These are phyloP conservation scores for Sporisorium exsertum DNA, from an alignment of 1,284 basidiomycete genomes.

Conservation along the genomic window DNA sequence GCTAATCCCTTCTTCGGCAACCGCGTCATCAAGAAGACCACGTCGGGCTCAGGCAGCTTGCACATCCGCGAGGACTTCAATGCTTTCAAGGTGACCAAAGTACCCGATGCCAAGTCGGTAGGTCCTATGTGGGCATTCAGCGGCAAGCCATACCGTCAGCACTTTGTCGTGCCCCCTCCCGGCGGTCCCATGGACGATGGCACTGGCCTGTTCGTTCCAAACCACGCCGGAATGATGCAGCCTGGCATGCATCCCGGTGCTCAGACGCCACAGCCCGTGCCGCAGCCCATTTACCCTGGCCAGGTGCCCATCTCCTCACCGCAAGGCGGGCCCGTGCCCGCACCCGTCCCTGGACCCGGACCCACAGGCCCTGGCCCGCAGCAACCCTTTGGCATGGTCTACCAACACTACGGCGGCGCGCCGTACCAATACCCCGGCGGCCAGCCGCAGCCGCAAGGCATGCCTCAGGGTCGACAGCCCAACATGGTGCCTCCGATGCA, in stretches of 20 bases:
- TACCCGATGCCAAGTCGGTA: constrained; percentile 79
- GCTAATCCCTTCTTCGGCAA: constrained; percentile 88
- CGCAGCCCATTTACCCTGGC: constrained; percentile 36
- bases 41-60: constrained; percentile 71
- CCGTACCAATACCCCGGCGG: constrained; percentile 50
- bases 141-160: constrained; percentile 83
- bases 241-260: constrained; percentile 44
- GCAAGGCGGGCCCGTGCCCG: constrained; percentile 17
- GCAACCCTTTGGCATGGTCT: constrained; percentile 54
- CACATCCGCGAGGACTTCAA: constrained; percentile 94
- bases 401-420: constrained; percentile 46
- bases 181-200: constrained; percentile 39
- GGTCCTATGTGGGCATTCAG: constrained; percentile 86
- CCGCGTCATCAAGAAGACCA: constrained; percentile 78
- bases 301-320: constrained; percentile 29
- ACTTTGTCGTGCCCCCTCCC: constrained; percentile 72
- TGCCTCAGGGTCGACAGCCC: constrained; percentile 35
- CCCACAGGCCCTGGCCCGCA: constrained; percentile 26
- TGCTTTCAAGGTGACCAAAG: constrained; percentile 87
- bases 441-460: constrained; percentile 31
- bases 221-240: constrained; percentile 38
- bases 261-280: constrained; percentile 30
- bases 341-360: constrained; percentile 17
- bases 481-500: constrained; percentile 43
- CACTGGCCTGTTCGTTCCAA: constrained; percentile 33